Conservation (phyloP, 2,329 filamentous ascomycete species). For the Xenosphaeropsis pyriputrescens region DNA sequence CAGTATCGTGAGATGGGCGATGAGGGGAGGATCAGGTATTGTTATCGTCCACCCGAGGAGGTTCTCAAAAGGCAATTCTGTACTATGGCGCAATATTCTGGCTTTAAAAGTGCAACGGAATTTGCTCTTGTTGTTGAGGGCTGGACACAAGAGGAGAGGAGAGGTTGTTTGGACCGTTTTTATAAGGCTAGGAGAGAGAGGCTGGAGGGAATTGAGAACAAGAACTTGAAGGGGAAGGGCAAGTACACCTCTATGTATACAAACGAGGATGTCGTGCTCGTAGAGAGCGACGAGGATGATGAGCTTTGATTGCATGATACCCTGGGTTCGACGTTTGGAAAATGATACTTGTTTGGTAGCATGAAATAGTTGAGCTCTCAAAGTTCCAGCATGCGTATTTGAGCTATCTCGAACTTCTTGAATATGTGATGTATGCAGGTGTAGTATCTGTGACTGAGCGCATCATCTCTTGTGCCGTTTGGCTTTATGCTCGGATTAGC, state of each 20-base stretch:
- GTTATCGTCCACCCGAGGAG: constrained; percentile 49
- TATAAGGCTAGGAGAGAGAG: constrained; percentile 44
- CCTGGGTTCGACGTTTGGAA: too few relatives aligned
- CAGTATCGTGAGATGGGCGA: constrained; percentile 19
- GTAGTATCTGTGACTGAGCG: too few relatives aligned
- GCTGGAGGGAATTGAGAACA: constrained; percentile 6
- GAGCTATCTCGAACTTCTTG: too few relatives aligned
- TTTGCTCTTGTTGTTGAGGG: constrained; percentile 85
- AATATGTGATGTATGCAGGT: too few relatives aligned
- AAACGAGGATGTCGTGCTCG: not conserved
- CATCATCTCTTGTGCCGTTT: too few relatives aligned
- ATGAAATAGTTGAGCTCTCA: too few relatives aligned
- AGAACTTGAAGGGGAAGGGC: not conserved
- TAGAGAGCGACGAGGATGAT: not conserved
- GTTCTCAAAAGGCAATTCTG: constrained; percentile 78
- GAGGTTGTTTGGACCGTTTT: constrained; percentile 66
- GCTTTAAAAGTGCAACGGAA: constrained; percentile 60
- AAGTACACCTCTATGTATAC: too few relatives aligned
- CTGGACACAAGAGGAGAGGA: constrained; percentile 73
- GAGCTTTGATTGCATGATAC: not conserved
- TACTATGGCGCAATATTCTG: constrained; percentile 70
- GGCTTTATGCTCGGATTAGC: too few relatives aligned
- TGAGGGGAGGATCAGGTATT: constrained; percentile 12
- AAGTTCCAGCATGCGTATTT: too few relatives aligned
- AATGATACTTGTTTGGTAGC: too few relatives aligned